phyloP scores from a whole-genome alignment of 352 stramenopile species.

The Phytophthora idaei region DNA sequence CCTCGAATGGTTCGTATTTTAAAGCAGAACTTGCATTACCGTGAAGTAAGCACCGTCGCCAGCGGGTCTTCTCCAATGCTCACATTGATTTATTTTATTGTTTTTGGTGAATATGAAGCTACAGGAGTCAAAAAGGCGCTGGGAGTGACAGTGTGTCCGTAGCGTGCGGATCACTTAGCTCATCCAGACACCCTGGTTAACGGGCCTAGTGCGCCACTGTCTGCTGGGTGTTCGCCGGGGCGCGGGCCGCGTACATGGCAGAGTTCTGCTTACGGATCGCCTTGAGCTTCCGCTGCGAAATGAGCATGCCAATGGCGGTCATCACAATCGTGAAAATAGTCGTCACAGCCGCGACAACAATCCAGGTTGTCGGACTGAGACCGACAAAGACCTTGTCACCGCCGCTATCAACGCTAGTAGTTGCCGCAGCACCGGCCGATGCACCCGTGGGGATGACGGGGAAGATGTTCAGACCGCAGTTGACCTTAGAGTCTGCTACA shows the following conservation, averaged over 20 bases:
- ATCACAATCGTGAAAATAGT: slow-evolving; percentile 59
- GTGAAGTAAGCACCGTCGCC: background rate
- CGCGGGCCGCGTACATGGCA: slow-evolving; percentile 41
- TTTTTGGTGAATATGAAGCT: background rate
- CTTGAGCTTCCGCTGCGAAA: slow-evolving; percentile 47
- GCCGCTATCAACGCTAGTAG: slow-evolving; percentile 61
- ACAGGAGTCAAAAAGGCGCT: background rate
- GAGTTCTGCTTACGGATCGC: slow-evolving; percentile 60
- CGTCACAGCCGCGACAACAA: slow-evolving; percentile 53
- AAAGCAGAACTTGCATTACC: background rate
- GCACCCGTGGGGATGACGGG: slow-evolving; percentile 73
- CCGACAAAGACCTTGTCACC: slow-evolving; percentile 68
- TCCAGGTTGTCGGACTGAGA: slow-evolving; percentile 58
- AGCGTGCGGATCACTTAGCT: background rate
- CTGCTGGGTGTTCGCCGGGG: slow-evolving; percentile 23
- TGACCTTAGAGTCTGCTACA: slow-evolving; percentile 68
- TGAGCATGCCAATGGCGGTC: slow-evolving; percentile 55
- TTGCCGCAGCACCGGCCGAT: slow-evolving; percentile 41
- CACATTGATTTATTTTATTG: background rate
- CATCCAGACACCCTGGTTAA: background rate
- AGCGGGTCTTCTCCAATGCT: background rate
- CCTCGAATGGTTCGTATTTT: background rate
- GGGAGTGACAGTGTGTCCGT: background rate
- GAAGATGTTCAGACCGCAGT: slow-evolving; percentile 84
- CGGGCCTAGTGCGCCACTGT: slow-evolving; percentile 10